These are phyloP conservation scores for Didymella segeticola DNA, from an alignment of 2,329 filamentous ascomycete genomes.

Conservation along the genomic window DNA sequence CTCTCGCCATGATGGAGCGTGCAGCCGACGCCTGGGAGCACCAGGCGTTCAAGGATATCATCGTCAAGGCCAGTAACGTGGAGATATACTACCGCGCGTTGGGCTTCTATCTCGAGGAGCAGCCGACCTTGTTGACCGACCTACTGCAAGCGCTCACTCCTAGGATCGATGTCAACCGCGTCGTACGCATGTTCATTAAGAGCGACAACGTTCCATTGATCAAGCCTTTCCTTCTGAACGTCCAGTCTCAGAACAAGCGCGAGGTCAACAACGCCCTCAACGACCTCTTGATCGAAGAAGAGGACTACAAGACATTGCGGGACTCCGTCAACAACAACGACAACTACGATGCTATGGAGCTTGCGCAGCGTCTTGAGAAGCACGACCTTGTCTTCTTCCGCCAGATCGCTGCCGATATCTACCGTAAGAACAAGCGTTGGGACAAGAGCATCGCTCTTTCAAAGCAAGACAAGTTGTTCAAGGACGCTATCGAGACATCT, in stretches of 20 bases:
- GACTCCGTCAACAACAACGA: slow-evolving; percentile 99
- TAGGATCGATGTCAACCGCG: slow-evolving; percentile 95
- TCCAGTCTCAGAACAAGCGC: slow-evolving; percentile 97
- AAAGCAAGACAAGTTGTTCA: slow-evolving; percentile 99
- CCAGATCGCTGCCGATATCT: slow-evolving; percentile 97
- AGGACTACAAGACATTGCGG: slow-evolving; percentile 97
- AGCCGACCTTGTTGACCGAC: slow-evolving; percentile 94
- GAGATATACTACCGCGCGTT: slow-evolving; percentile 98
- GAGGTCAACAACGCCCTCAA: slow-evolving; percentile 98
- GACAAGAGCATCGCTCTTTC: slow-evolving; percentile 97
- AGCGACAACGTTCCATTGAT: slow-evolving; percentile 97
- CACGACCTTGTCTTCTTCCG: slow-evolving; percentile 99
- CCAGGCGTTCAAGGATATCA: slow-evolving; percentile 98
- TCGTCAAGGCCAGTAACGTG: slow-evolving; percentile 96
- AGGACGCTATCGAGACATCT: slow-evolving; percentile 97
- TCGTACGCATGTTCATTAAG: slow-evolving; percentile 99
- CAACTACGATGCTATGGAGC: slow-evolving; percentile 95
- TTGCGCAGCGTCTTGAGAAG: slow-evolving; percentile 92
- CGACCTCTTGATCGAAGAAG: slow-evolving; percentile 95
- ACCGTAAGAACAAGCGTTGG: slow-evolving; percentile 99
- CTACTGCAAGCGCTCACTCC: slow-evolving; percentile 89
- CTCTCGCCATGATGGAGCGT: slow-evolving; percentile 96
- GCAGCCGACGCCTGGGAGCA: slow-evolving; percentile 98
- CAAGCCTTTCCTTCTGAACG: slow-evolving; percentile 97
- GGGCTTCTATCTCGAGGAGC: slow-evolving; percentile 97